Evolutionary conservation across 108 stramenopile genomes (phyloP), one percentile per base, ranked within the genome.

Genomic region (Stephanodiscus minutulus): DNA sequence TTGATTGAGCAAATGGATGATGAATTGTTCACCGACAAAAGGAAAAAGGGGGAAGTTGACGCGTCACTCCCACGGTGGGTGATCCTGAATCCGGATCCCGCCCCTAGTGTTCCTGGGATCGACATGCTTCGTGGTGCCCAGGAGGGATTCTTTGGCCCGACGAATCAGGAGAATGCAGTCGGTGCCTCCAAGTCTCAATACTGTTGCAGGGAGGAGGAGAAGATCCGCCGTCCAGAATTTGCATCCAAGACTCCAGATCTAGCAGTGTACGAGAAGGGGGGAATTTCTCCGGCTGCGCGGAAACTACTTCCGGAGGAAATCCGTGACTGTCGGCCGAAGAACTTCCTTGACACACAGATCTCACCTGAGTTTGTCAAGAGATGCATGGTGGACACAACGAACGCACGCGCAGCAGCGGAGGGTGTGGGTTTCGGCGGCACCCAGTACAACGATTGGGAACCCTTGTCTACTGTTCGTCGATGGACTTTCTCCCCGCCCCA

Each of bases 391-490:
- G 8, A n/a, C 17, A 20, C 18, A n/a, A 49, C 48, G 20, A 49
- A 49, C 20, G 48, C 18, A 20, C 48, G 48, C 20, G 48, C 48
- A 20, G 48, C 48, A 21, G 48, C 48, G 20, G 48, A 49, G 48
- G 48, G 48, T 49, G 48, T 8, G 8, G 48, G 48, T 49, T 49
- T 49, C 8, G 48, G 48, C 4, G 48, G 48, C 20, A 20, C 48
- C 20, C 17, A n/a, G 48, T 49, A 49, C 48, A 49, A 49, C 8
- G 63, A 66, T 46, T 66, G 29, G 48, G 64, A 27, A 50, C 64
- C 64, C 29, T 66, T 66, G 64, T 8, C 11, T 66, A 6, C 47
- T 66, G 24, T 66, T 52, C 31, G 49, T 49, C 27, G 49, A 66
- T 66, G 64, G 44, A 33, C 48, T 66, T 12, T 66, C 46, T 25